Evolutionary conservation across 192 early-diverging fungal genomes (phyloP).

Genomic region (Chytriomyces hyalinus): DNA sequence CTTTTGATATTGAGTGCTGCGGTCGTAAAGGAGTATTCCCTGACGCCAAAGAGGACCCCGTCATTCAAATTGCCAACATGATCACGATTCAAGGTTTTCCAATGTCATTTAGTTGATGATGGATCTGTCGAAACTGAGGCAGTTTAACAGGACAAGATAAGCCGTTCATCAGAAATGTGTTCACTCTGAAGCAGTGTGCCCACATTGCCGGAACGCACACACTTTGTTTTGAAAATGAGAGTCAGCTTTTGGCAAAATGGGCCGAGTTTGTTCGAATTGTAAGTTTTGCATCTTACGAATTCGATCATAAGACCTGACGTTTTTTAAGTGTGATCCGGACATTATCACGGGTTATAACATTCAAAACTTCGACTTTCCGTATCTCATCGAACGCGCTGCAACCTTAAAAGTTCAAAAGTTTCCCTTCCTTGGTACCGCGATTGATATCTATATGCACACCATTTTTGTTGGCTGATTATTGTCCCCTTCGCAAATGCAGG

Average conservation of each 20-base stretch:
- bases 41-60: conserved; percentile 86
- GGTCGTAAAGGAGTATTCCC: conserved; percentile 96
- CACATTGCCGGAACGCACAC: conserved; percentile 91
- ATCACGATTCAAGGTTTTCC: conserved; percentile 82
- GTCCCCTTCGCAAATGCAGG: neutral
- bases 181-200: conserved; percentile 89
- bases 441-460: conserved; percentile 1
- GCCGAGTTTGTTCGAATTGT: conserved; percentile 79
- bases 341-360: conserved; percentile 97
- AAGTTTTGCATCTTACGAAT: neutral
- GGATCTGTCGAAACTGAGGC: neutral
- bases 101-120: neutral
- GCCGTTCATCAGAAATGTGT: conserved; percentile 93
- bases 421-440: conserved; percentile 84
- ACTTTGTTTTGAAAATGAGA: conserved; percentile 78
- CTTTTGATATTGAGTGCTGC: conserved; percentile 99
- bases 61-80: conserved; percentile 97
- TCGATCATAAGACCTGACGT: conserved; percentile 10
- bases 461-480: neutral
- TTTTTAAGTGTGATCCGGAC: conserved; percentile 80
- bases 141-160: conserved; percentile 67
- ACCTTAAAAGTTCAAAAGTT: conserved; percentile 77
- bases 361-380: conserved; percentile 96
- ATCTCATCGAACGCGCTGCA: conserved; percentile 87
- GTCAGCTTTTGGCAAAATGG: conserved; percentile 82